Conservation (phyloP, 257 asterid genomes). For the Solanum okadae region DNA sequence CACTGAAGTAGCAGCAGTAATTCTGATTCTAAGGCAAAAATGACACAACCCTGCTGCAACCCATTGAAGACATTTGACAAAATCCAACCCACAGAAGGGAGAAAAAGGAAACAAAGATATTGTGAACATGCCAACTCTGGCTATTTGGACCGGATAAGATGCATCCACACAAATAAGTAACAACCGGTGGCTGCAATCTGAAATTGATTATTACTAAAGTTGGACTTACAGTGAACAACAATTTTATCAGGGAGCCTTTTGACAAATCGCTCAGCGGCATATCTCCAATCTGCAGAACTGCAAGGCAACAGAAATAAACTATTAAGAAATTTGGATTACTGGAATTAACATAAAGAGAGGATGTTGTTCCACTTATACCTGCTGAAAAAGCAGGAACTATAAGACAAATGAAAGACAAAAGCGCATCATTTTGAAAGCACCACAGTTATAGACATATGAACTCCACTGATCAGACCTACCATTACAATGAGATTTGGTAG, state of each 20-base stretch:
- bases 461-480: background rate
- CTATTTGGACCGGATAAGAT: background rate
- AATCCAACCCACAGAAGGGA: background rate
- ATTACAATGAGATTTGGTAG: background rate
- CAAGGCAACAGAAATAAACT: conserved; percentile 1
- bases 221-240: conserved; percentile 71
- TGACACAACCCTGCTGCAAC: background rate
- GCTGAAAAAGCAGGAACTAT: background rate
- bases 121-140: background rate
- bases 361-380: background rate
- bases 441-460: background rate
- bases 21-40: background rate
- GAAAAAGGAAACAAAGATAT: background rate
- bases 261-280: conserved; percentile 79
- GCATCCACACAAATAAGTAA: background rate
- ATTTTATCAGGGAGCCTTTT: conserved; percentile 76
- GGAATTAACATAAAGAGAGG: background rate
- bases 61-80: background rate
- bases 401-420: background rate
- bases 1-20: background rate
- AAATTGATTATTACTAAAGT: background rate
- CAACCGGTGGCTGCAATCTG: background rate
- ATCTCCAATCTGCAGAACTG: conserved; percentile 95
- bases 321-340: background rate
- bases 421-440: background rate